A percentile compares a stretch with the other conserved stretches of the same genome.
Evolutionary conservation across 371 early-diverging fungal species (phyloP).

Genomic region (Actinomucor elegans): DNA sequence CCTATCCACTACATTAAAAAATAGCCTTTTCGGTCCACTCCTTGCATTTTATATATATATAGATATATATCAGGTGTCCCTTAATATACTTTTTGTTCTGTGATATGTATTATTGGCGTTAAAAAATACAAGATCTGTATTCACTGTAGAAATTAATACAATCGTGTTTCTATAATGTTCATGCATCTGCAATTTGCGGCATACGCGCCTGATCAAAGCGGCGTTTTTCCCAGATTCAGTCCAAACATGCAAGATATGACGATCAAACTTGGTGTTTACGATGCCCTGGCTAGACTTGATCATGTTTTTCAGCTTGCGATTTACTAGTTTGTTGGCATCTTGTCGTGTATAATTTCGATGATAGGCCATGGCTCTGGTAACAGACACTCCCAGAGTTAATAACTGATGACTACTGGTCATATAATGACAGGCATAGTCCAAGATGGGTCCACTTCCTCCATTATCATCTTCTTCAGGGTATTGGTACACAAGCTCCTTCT

Average conservation of each 20-base stretch:
- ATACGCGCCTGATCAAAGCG: conserved; percentile 14
- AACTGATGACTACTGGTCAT: not conserved
- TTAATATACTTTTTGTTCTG: too few relatives aligned
- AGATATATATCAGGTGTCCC: too few relatives aligned
- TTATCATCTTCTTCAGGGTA: conserved; percentile 11
- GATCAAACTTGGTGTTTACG: conserved; percentile 26
- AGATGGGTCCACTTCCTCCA: conserved; percentile 44
- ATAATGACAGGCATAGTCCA: conserved; percentile 49
- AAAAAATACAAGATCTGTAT: conserved; percentile 15
- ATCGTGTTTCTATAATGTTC: conserved; percentile 17
- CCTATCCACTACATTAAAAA: too few relatives aligned
- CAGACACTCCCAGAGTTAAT: conserved; percentile 49
- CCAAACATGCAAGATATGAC: conserved; percentile 62
- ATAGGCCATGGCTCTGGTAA: conserved; percentile 55
- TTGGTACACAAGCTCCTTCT: conserved; percentile 51
- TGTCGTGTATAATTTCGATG: conserved; percentile 34
- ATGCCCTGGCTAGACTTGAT: conserved; percentile 30
- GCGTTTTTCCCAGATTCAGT: conserved; percentile 45
- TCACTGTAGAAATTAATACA: conserved; percentile 29
- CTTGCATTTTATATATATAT: too few relatives aligned
- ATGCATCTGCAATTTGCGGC: conserved; percentile 4
- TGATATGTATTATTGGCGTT: conserved; percentile 7
- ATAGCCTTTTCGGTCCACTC: too few relatives aligned
- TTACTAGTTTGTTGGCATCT: conserved; percentile 44
- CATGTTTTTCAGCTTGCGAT: conserved; percentile 48